Percentiles rank a stretch among this genome's conserved stretches.
Conservation (phyloP, 208 protist genomes). For the Leishmania braziliensis region DNA sequence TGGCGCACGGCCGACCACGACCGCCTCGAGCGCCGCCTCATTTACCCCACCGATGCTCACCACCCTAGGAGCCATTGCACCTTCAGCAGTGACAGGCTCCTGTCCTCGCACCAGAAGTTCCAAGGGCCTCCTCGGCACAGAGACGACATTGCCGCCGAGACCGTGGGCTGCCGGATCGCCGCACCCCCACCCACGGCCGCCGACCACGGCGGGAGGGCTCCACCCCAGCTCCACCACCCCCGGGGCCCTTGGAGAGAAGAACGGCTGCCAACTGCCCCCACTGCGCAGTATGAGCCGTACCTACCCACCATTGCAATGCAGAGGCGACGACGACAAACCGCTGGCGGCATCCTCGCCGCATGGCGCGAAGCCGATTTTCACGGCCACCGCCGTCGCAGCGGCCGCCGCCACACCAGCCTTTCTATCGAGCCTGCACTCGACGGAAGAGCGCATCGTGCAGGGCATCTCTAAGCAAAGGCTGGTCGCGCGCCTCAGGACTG, state of each 20-base stretch:
- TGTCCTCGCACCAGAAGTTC: background rate
- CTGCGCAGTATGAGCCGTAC: background rate
- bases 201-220: background rate
- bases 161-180: background rate
- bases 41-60: background rate
- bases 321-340: background rate
- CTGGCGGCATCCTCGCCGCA: background rate
- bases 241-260: background rate
- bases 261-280: background rate
- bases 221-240: background rate
- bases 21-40: background rate
- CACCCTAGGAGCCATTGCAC: background rate
- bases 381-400: background rate
- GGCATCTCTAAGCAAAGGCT: constrained; percentile 21
- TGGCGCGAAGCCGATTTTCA: too few species aligned
- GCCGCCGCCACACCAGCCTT: background rate
- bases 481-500: background rate
- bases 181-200: background rate
- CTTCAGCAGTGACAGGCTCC: background rate
- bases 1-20: constrained; percentile 9
- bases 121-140: background rate
- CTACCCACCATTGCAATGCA: background rate
- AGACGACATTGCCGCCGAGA: background rate
- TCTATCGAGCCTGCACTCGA: constrained; percentile 16
- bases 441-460: constrained; percentile 25